These are phyloP conservation scores for Atalantia buxifolia DNA, from an alignment of 345 rosid genomes.

Conservation along the genomic window DNA sequence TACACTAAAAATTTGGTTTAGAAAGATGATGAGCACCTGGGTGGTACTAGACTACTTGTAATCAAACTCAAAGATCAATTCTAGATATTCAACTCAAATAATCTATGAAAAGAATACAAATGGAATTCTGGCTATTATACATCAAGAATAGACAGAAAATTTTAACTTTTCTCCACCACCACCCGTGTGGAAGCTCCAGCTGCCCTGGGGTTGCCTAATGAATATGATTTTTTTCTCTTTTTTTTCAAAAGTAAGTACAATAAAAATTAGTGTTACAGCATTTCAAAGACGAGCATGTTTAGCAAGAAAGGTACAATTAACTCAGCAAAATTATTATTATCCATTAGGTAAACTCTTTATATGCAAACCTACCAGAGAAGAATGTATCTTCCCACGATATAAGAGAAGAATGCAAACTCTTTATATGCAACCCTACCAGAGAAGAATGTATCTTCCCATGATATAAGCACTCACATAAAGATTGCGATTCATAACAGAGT, in stretches of 20 bases:
- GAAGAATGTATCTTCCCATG: not conserved
- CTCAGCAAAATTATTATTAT: not conserved
- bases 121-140: not conserved
- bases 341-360: not conserved
- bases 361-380: not conserved
- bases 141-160: not conserved
- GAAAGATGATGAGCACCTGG: not conserved
- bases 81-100: not conserved
- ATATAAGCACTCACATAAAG: not conserved
- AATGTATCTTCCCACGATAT: not conserved
- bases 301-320: not conserved
- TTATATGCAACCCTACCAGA: not conserved
- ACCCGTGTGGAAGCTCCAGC: not conserved
- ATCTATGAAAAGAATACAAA: not conserved
- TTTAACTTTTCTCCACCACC: not conserved
- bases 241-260: not conserved
- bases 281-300: not conserved
- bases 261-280: not conserved
- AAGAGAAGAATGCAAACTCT: not conserved
- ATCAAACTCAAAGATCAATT: not conserved
- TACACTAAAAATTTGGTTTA: not conserved
- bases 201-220: not conserved
- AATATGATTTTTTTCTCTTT: not conserved
- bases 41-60: not conserved
- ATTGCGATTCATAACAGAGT: not conserved